Percentiles rank a stretch among this genome's conserved stretches.
phyloP scores from a whole-genome alignment of 2,329 filamentous ascomycete species.

The Fusarium nelsonii region DNA sequence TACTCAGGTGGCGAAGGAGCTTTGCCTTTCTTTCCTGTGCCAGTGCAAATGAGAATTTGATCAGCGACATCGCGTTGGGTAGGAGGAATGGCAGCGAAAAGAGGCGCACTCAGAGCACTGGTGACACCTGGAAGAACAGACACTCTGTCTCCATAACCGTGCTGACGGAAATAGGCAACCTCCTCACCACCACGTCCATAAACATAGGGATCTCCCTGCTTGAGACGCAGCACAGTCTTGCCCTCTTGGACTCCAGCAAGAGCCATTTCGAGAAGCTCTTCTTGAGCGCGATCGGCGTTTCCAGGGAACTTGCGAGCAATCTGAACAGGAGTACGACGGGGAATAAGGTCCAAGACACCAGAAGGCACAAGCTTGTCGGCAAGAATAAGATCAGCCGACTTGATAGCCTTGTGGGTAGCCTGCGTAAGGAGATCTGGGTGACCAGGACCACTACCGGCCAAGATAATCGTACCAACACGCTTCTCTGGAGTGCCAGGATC shows the following conservation, averaged over 20 bases:
- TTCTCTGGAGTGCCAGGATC: constrained; percentile 32
- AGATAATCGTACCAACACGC: constrained; percentile 77
- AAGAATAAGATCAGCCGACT: constrained; percentile 80
- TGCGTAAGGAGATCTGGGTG: constrained; percentile 92
- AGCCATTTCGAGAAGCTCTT: constrained; percentile 85
- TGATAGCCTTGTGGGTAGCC: constrained; percentile 81
- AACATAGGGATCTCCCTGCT: constrained; percentile 96
- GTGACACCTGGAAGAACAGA: constrained; percentile 91
- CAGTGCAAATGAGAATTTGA: constrained; percentile 95
- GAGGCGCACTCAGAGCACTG: constrained; percentile 84
- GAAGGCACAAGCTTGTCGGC: constrained; percentile 89
- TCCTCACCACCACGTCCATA: constrained; percentile 97
- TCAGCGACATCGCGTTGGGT: constrained; percentile 93
- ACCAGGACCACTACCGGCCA: constrained; percentile 92
- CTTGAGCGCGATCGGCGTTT: constrained; percentile 92
- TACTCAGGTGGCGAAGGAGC: constrained; percentile 85
- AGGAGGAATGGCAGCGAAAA: constrained; percentile 88
- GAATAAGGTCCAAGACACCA: constrained; percentile 88
- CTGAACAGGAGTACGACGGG: constrained; percentile 86
- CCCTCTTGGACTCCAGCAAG: constrained; percentile 74
- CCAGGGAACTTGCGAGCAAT: constrained; percentile 98
- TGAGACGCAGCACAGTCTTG: constrained; percentile 86
- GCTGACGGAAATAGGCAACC: constrained; percentile 81
- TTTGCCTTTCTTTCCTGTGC: constrained; percentile 90
- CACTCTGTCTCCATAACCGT: constrained; percentile 74